Evolutionary conservation across 1,139 yeast genomes (phyloP), one percentile per base, ranked within the genome.

Genomic region (Lizanozyma gosingica): DNA sequence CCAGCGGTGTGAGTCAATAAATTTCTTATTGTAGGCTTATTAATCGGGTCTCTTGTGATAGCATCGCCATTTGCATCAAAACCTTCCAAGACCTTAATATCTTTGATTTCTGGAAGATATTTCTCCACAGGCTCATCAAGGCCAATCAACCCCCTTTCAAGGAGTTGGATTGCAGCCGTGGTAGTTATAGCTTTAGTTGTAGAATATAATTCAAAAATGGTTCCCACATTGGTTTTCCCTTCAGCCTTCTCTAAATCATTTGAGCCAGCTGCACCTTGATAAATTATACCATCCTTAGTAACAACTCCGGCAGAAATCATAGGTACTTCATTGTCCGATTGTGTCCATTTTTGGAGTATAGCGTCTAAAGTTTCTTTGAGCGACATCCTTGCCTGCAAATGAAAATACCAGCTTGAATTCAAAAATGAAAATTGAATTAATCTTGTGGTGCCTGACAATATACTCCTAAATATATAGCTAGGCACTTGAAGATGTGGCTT

Each of bases 111-210:
- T 3, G 52, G 58, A 27, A 44, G 44, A 41, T 54, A 53, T 14
- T 42, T 41, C 34, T 51, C 48, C 8, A 53, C 59, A 2, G 57
- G 55, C 3, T 37, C 48, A 37, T 54, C 57, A 35, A 55, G 41
- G n/a, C 47, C 53, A n/a, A 56, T 37, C 32, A 40, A 22, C 1
- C 53, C 55, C n/a, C 44, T 46, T 17, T 54, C 59, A 39, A 44
- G 39, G 18, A 56, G 46, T 17, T 48, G 49, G 11, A 55, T 43
- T 8, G 50, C 40, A 4, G 56, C 57, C 43, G 54, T 50, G 17
- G 48, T 41, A 1, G 55, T 46, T 33, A 55, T 45, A 3, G 54
- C 18, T 22, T 37, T 38, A 9, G 37, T 15, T n/a, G 37, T 34
- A 14, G 36, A 40, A 32, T 32, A 38, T 27, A 35, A 29, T 9